Evolutionary conservation across 2,329 filamentous ascomycete species (phyloP).

Genomic region (Penicillium frequentans): DNA sequence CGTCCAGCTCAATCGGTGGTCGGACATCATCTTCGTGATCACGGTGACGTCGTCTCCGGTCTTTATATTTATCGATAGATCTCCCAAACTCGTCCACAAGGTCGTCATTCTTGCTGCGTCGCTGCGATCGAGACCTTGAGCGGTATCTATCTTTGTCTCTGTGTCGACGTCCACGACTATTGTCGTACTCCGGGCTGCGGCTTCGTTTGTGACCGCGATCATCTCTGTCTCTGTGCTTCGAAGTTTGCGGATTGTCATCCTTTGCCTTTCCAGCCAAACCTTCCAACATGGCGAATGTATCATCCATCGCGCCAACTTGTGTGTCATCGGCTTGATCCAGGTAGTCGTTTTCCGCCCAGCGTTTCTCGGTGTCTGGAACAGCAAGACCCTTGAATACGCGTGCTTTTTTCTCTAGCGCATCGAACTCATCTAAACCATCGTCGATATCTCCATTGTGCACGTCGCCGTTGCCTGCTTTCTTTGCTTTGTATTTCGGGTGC

Average conservation of each 20-base stretch:
- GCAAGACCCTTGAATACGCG: conserved; percentile 88
- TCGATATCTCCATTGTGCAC: conserved; percentile 41
- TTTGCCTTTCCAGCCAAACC: conserved; percentile 69
- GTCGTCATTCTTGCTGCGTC: conserved; percentile 45
- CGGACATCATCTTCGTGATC: conserved; percentile 60
- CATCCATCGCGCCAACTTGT: conserved; percentile 73
- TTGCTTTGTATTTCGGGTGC: conserved; percentile 82
- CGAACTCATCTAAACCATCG: conserved; percentile 45
- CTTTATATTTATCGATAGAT: conserved; percentile 41
- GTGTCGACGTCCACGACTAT: conserved; percentile 48
- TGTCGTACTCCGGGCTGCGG: conserved; percentile 52
- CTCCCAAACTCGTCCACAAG: conserved; percentile 63
- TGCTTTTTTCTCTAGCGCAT: conserved; percentile 67
- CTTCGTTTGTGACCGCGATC: conserved; percentile 51
- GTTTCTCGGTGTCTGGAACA: conserved; percentile 72
- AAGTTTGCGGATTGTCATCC: conserved; percentile 32
- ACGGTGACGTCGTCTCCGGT: conserved; percentile 38
- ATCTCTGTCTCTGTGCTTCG: conserved; percentile 38
- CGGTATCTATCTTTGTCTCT: conserved; percentile 41
- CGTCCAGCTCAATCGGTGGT: conserved; percentile 74
- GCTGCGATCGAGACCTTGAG: conserved; percentile 54
- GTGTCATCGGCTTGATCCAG: conserved; percentile 36
- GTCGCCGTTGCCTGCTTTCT: conserved; percentile 37
- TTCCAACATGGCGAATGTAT: conserved; percentile 90
- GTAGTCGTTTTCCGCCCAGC: conserved; percentile 53